Evolutionary conservation across 345 rosid genomes (phyloP), one percentile per base, ranked within the genome.

Genomic region (Iberis pinnata): DNA sequence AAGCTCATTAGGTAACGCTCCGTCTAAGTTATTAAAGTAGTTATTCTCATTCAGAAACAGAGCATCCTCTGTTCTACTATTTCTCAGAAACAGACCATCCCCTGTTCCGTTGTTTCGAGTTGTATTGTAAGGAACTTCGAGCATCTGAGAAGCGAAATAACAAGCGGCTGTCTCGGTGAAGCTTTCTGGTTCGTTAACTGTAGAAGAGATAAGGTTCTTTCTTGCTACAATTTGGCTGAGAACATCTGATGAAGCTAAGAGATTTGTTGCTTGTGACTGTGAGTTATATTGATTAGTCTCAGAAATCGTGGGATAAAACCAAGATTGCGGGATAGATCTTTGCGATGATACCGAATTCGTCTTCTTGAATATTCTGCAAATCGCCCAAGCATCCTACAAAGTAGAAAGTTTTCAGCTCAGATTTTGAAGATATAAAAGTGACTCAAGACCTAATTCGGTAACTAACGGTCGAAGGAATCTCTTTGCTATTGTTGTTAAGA

Each of bases 311-410:
- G 45, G 56, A 46, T 38, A 57, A 14, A 59, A 17, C 86, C 83
- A 79, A 22, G 93, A 70, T 25, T 77, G 82, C 20, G 81, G 75
- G 10, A 76, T 49, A 46, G 94, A 74, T 74, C 80, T 77, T 37
- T 84, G 97, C 14, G 90, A 80, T 65, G 71, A 58, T 16, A 76
- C 70, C 6, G 94, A 65, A 35, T 75, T 87, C 4, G 81, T 75
- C 66, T 90, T 90, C 80, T 79, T 90, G 76, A 90, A 90, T 69
- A 90, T 90, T 80, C 89, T 79, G 14, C 98, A 90, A 26, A 90
- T 90, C 48, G 98, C 98, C 96, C 98, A 90, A 2, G 92, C 78
- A 52, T 87, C 98, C 95, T 90, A 75, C 36, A 47, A 19, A 43
- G 58, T 26, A 26, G 29, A 29, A 22, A 22, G 3, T 22, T 22